Percentiles rank a stretch among this genome's conserved stretches.
Conservation (phyloP, 192 early-diverging fungal genomes). For the Rhizophlyctis rosea region DNA sequence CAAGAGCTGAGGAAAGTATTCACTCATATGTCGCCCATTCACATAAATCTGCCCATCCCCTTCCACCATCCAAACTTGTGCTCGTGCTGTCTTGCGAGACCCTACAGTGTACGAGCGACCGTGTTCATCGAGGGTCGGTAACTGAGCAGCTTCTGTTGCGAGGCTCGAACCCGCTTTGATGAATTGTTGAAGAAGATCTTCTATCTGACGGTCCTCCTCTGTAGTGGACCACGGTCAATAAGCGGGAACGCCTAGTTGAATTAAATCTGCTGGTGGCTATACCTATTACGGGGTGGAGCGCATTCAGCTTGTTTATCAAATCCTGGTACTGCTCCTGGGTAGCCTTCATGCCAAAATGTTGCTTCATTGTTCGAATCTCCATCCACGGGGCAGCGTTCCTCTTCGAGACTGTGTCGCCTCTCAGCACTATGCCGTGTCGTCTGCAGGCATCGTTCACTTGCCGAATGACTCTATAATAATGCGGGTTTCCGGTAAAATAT, state of each 20-base stretch:
- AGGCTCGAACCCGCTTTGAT: slow-evolving; percentile 30
- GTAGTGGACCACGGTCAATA: not conserved
- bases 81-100: slow-evolving; percentile 76
- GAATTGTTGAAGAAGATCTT: slow-evolving; percentile 21
- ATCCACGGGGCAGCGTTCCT: slow-evolving; percentile 20
- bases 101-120: slow-evolving; percentile 74
- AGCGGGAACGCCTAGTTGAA: too few relatives aligned
- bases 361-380: slow-evolving; percentile 27
- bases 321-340: slow-evolving; percentile 27
- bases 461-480: slow-evolving; percentile 72
- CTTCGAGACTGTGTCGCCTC: slow-evolving; percentile 26
- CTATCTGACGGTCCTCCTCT: slow-evolving; percentile 12
- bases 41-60: slow-evolving; percentile 61
- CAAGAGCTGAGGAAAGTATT: slow-evolving; percentile 69
- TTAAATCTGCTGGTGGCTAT: too few relatives aligned
- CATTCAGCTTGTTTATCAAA: slow-evolving; percentile 44
- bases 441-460: slow-evolving; percentile 57
- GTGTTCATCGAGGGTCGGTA: slow-evolving; percentile 53
- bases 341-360: slow-evolving; percentile 27
- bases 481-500: slow-evolving; percentile 86
- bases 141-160: not conserved
- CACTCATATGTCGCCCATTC: slow-evolving; percentile 69
- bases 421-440: slow-evolving; percentile 25
- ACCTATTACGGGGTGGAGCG: slow-evolving; percentile 36
- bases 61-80: slow-evolving; percentile 70